These are phyloP conservation scores for Colletotrichum filicis DNA, from an alignment of 2,329 filamentous ascomycete genomes.

Conservation along the genomic window DNA sequence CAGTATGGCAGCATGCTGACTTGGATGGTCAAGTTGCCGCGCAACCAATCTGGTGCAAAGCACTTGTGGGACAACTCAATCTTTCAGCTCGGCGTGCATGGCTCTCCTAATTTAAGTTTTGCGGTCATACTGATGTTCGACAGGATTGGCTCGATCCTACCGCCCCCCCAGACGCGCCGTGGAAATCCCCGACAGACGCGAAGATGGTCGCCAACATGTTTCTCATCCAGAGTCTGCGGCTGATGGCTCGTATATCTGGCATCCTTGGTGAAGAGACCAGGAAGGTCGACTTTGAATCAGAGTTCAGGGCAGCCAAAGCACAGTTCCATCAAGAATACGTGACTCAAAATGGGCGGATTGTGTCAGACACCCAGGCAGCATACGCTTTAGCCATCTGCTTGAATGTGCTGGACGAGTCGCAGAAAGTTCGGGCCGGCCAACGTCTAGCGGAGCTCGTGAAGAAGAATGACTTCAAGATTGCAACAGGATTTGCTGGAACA, in stretches of 20 bases:
- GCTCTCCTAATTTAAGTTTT: too few relatives aligned
- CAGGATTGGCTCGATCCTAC: constrained; percentile 46
- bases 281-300: constrained; percentile 7
- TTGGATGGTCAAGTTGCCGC: not conserved
- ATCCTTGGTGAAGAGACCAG: too few relatives aligned
- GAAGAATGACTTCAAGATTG: constrained; percentile 20
- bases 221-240: constrained; percentile 34
- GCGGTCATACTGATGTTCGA: not conserved
- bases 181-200: constrained; percentile 41
- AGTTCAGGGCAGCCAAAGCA: too few relatives aligned
- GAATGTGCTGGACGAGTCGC: constrained; percentile 1
- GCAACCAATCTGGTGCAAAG: not conserved
- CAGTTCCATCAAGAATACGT: constrained; percentile 40
- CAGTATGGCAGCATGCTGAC: constrained; percentile 6
- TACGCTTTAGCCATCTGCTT: constrained; percentile 38
- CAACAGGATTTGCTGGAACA: constrained; percentile 40
- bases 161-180: constrained; percentile 42
- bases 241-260: too few relatives aligned
- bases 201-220: constrained; percentile 45
- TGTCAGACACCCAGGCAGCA: constrained; percentile 37
- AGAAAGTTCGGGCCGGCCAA: not conserved
- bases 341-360: constrained; percentile 29
- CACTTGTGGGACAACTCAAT: constrained; percentile 18
- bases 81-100: constrained; percentile 13
- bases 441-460: constrained; percentile 16